Conservation (phyloP, 768 basidiomycete genomes). For the Crucibulum laeve region DNA sequence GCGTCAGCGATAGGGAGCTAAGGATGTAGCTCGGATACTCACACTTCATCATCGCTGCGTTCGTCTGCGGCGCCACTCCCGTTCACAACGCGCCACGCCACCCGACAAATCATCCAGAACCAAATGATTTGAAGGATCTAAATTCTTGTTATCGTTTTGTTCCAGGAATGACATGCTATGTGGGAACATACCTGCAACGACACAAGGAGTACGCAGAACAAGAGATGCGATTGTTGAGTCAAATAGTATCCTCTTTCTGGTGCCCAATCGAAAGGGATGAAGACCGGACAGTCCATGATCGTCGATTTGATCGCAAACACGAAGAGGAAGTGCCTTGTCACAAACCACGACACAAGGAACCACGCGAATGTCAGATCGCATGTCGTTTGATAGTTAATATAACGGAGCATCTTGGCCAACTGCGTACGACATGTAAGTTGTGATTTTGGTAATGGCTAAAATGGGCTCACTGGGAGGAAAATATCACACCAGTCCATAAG, state of each 20-base stretch:
- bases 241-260: constrained; percentile 54
- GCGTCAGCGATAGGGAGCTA: constrained; percentile 7
- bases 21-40: constrained; percentile 8
- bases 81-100: constrained; percentile 76
- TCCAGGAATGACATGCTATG: not conserved
- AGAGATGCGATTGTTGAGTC: constrained; percentile 34
- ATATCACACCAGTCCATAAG: constrained; percentile 96
- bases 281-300: constrained; percentile 41
- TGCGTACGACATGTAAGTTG: constrained; percentile 22
- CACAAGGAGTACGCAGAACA: constrained; percentile 53
- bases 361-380: constrained; percentile 75
- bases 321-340: constrained; percentile 87
- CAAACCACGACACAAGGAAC: constrained; percentile 88
- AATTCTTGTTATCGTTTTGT: not conserved
- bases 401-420: constrained; percentile 93
- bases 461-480: constrained; percentile 72
- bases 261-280: constrained; percentile 56
- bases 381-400: constrained; percentile 57
- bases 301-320: constrained; percentile 61
- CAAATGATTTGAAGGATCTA: constrained; percentile 77
- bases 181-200: constrained; percentile 52
- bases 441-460: not conserved
- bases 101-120: constrained; percentile 81
- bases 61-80: constrained; percentile 78
- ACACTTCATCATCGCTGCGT: constrained; percentile 84